Conservation (phyloP, 495 filamentous ascomycete genomes). For the Diplogelasinospora grovesii region DNA sequence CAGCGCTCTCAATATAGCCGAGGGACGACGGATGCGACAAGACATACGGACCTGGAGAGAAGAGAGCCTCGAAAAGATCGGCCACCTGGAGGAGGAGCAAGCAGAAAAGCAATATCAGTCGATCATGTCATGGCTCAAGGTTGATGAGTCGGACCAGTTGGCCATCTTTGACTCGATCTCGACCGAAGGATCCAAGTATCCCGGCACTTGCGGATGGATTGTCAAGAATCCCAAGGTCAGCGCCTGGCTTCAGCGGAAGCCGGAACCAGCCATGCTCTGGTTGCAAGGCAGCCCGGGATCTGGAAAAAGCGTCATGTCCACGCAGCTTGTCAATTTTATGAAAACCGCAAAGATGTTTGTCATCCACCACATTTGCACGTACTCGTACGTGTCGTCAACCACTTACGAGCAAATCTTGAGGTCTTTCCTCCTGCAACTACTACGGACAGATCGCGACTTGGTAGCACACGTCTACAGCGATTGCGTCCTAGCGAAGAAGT, state of each 20-base stretch:
- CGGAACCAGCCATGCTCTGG: slow-evolving; percentile 14
- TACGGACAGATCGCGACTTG: slow-evolving; percentile 16
- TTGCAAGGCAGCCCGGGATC: slow-evolving; percentile 25
- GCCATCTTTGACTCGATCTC: slow-evolving; percentile 16
- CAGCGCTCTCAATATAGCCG: slow-evolving; percentile 19
- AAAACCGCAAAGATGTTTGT: slow-evolving; percentile 4
- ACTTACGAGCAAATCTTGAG: slow-evolving; percentile 23
- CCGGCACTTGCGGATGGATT: slow-evolving; percentile 26
- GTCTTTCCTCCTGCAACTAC: slow-evolving; percentile 24
- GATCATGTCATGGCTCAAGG: slow-evolving; percentile 23
- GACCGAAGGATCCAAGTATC: slow-evolving; percentile 11
- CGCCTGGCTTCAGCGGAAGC: slow-evolving; percentile 16
- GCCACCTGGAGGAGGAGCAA: slow-evolving; percentile 13
- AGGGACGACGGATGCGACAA: slow-evolving; percentile 15
- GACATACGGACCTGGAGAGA: slow-evolving; percentile 13
- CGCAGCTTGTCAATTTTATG: slow-evolving; percentile 19
- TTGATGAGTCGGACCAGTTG: slow-evolving; percentile 23
- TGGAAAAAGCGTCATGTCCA: slow-evolving; percentile 26
- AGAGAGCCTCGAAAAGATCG: slow-evolving; percentile 15
- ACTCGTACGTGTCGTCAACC: slow-evolving; percentile 21
- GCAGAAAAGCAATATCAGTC: slow-evolving; percentile 13
- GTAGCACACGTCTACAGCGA: slow-evolving; percentile 20
- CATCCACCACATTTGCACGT: slow-evolving; percentile 24
- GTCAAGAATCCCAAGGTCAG: slow-evolving; percentile 15
- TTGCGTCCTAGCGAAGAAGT: slow-evolving; percentile 13